Evolutionary conservation across 78 protist species (phyloP), one percentile per base, ranked within the genome.

Genomic region (Emiliania huxleyi): DNA sequence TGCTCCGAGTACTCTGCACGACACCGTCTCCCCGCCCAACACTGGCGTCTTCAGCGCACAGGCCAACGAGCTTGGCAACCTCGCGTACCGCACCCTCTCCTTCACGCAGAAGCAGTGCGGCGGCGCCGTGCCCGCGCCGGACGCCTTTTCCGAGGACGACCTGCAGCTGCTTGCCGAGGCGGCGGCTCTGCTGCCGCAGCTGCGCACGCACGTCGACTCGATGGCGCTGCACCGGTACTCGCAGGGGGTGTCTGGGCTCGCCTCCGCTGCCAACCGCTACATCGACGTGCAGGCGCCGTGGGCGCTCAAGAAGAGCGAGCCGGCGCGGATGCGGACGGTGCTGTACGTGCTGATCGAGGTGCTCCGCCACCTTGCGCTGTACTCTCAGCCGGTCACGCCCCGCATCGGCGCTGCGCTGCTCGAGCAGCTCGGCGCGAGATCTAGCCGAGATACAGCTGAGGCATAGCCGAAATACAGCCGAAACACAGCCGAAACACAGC

Each of bases 11-110:
- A n/a, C n/a, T n/a, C n/a, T n/a, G n/a, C n/a, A n/a, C n/a, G n/a
- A n/a, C n/a, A n/a, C n/a, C n/a, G n/a, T n/a, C n/a, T n/a, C n/a
- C n/a, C n/a, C n/a, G n/a, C n/a, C n/a, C n/a, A n/a, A n/a, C n/a
- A n/a, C n/a, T n/a, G n/a, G n/a, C n/a, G n/a, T n/a, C n/a, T n/a
- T n/a, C n/a, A n/a, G n/a, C n/a, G n/a, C n/a, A n/a, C n/a, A n/a
- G n/a, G n/a, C n/a, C n/a, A 92, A 93, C 29, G 48, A 62, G n/a
- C 55, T 87, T 23, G 94, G 94, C 77, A 93, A 93, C 92, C 87
- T 93, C n/a, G 69, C 85, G 26, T 45, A 43, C 92, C 94, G 94
- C 87, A 85, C 92, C 1, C 23, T 37, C 38, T 4, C 75, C 37
- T 35, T 44, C 87, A 15, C 49, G 38, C 0, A 43, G 84, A 87